phyloP scores from a whole-genome alignment of 208 protist genomes.

The Acanthamoeba royreba region DNA sequence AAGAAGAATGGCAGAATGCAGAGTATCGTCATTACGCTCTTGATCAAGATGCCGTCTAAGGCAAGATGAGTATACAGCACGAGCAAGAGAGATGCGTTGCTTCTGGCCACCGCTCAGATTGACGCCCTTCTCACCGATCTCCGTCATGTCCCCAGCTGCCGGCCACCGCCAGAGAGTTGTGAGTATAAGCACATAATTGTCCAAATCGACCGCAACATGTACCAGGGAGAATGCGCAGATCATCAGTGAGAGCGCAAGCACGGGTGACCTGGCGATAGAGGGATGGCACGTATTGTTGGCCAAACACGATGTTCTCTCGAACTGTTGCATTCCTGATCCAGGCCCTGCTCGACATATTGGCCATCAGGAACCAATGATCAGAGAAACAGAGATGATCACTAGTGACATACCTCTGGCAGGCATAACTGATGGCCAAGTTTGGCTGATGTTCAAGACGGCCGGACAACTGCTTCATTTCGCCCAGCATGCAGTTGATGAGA shows the following conservation, averaged over 20 bases:
- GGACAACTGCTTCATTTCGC: conserved; percentile 44
- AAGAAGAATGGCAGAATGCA: conserved; percentile 75
- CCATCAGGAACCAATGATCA: too few relatives aligned
- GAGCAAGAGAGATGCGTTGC: conserved; percentile 69
- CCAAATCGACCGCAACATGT: too few relatives aligned
- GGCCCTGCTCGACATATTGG: conserved; percentile 56
- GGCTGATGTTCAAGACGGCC: neutral
- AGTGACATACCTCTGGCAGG: neutral
- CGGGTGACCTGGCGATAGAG: conserved; percentile 75
- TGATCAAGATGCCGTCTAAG: conserved; percentile 62
- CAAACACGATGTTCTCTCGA: conserved; percentile 91
- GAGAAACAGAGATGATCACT: too few relatives aligned
- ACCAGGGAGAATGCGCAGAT: neutral
- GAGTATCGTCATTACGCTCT: neutral
- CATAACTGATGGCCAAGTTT: neutral
- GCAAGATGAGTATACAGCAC: conserved; percentile 52
- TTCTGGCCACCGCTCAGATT: conserved; percentile 86
- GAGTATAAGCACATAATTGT: neutral
- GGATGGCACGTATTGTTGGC: conserved; percentile 51
- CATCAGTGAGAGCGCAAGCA: conserved; percentile 73
- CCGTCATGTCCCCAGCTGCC: conserved; percentile 46
- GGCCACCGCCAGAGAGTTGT: neutral
- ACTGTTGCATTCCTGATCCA: conserved; percentile 90
- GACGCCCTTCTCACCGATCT: conserved; percentile 78
- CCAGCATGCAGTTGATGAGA: conserved; percentile 46